A percentile compares a stretch with the other conserved stretches of the same genome.
These are phyloP conservation scores for Hygrophila difformis DNA, from an alignment of 257 asterid genomes.

Conservation along the genomic window DNA sequence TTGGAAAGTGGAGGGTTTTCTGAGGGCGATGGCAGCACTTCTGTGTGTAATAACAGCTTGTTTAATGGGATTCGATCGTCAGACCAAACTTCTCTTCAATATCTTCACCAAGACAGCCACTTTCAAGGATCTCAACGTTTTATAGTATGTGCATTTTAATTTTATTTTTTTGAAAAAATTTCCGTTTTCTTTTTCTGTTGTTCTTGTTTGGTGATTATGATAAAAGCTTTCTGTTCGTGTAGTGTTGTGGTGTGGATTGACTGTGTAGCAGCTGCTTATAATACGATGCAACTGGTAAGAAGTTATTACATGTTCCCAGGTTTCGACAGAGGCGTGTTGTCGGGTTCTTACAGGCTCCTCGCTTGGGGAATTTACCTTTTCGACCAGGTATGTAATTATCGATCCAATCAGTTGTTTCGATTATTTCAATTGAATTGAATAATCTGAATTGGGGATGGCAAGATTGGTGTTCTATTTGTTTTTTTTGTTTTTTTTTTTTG, in stretches of 20 bases:
- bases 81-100: slow-evolving; percentile 28
- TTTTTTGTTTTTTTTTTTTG: too few species aligned
- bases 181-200: neutral
- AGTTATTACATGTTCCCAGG: slow-evolving; percentile 12
- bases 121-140: slow-evolving; percentile 22
- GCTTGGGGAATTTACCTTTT: slow-evolving; percentile 30
- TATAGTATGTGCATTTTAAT: slow-evolving; percentile 20
- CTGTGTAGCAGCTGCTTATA: slow-evolving; percentile 32
- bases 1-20: slow-evolving; percentile 3
- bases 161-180: neutral
- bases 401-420: too few species aligned
- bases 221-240: neutral
- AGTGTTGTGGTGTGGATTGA: slow-evolving; percentile 32
- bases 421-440: too few species aligned
- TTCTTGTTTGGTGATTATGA: neutral
- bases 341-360: slow-evolving; percentile 12
- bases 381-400: slow-evolving; percentile 38
- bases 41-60: slow-evolving; percentile 22
- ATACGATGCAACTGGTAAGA: slow-evolving; percentile 19
- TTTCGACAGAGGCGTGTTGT: slow-evolving; percentile 7
- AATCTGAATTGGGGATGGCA: too few species aligned
- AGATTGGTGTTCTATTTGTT: too few species aligned
- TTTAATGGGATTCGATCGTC: slow-evolving; percentile 26
- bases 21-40: slow-evolving; percentile 18
- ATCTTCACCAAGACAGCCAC: slow-evolving; percentile 21